phyloP scores from a whole-genome alignment of 441 rosid species.

The Gossypium trilobum region DNA sequence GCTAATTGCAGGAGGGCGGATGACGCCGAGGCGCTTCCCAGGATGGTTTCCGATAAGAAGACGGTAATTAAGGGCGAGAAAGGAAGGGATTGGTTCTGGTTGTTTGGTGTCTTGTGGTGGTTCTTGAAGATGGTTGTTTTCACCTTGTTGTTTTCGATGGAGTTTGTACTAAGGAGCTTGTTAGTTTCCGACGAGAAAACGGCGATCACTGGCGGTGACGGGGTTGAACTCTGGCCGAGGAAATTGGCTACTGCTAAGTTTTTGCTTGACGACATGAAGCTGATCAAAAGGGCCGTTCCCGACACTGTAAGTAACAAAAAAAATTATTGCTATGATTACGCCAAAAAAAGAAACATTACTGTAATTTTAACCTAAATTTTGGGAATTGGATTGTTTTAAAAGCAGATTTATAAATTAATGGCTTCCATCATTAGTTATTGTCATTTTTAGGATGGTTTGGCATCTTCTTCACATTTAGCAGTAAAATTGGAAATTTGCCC shows the following conservation, averaged over 20 bases:
- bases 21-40: slow-evolving; percentile 32
- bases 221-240: slow-evolving; percentile 58
- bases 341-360: too few relatives aligned
- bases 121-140: slow-evolving; percentile 30
- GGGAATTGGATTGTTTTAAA: not conserved
- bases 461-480: not conserved
- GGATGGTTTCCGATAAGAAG: not conserved
- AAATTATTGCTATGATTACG: too few relatives aligned
- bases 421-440: not conserved
- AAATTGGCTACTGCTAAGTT: slow-evolving; percentile 45
- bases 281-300: slow-evolving; percentile 33
- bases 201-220: slow-evolving; percentile 41
- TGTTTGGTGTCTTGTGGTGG: slow-evolving; percentile 1
- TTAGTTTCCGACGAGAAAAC: slow-evolving; percentile 39
- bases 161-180: slow-evolving; percentile 28
- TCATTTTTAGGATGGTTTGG: not conserved
- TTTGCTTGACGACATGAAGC: slow-evolving; percentile 40
- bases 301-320: slow-evolving; percentile 27
- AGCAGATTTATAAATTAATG: not conserved
- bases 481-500: not conserved
- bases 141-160: slow-evolving; percentile 25
- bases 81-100: slow-evolving; percentile 6
- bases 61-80: not conserved
- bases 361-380: not conserved
- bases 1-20: slow-evolving; percentile 32